These are phyloP conservation scores for Barnettozyma populi DNA, from an alignment of 805 yeast genomes.

Conservation along the genomic window DNA sequence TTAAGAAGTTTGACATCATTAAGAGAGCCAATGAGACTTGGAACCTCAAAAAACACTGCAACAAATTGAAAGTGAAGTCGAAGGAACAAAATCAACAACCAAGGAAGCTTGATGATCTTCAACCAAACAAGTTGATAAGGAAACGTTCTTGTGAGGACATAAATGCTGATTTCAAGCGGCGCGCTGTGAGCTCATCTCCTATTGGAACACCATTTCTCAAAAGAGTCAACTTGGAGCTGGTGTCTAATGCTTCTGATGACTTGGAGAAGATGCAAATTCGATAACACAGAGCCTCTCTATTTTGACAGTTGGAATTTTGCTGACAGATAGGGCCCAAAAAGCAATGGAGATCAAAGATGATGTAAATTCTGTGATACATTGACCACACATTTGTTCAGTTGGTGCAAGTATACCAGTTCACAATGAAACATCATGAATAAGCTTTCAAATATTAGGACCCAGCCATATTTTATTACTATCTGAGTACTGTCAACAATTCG, in stretches of 20 bases:
- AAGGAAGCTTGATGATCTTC: no score
- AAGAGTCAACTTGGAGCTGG: slow-evolving; percentile 18
- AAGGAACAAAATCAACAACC: neutral
- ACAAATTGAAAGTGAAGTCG: slow-evolving; percentile 1
- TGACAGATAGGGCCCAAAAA: no score
- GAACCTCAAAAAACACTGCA: slow-evolving; percentile 19
- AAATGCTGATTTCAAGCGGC: slow-evolving; percentile 15
- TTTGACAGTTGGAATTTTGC: no score
- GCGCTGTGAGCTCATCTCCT: slow-evolving; percentile 27
- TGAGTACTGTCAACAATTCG: no score
- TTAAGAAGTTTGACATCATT: slow-evolving; percentile 24
- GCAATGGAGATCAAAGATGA: no score
- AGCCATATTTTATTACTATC: no score
- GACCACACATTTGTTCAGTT: no score
- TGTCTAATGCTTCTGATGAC: slow-evolving; percentile 22
- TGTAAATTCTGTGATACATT: no score
- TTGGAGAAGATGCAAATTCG: slow-evolving; percentile 22
- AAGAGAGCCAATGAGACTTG: slow-evolving; percentile 25
- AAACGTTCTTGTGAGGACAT: slow-evolving; percentile 17
- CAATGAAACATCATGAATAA: no score
- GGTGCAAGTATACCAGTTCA: no score
- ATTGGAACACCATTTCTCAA: slow-evolving; percentile 15
- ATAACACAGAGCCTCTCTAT: neutral
- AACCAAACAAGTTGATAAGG: slow-evolving; percentile 7
- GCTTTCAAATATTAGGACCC: no score